Evolutionary conservation across 805 yeast genomes (phyloP).

Genomic region (Zygoascus flipseniorum): DNA sequence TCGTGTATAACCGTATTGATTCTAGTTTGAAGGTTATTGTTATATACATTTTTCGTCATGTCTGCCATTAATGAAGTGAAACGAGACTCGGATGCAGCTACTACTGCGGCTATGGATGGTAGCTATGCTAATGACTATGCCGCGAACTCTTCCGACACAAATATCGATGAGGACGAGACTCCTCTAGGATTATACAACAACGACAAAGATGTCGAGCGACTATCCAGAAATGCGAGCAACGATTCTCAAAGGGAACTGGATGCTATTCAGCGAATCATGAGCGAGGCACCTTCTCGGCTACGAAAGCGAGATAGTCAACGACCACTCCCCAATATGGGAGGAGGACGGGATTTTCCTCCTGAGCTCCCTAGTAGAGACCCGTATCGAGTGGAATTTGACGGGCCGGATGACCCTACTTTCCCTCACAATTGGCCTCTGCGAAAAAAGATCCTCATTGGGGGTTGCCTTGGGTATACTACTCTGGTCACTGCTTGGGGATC

Average conservation of each 20-base stretch:
- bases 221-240: not conserved
- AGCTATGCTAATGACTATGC: not conserved
- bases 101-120: not conserved
- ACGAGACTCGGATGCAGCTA: no score
- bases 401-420: conserved; percentile 68
- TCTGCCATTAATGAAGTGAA: no score
- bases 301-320: conserved; percentile 7
- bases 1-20: no score
- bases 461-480: conserved; percentile 42
- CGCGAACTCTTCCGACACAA: not conserved
- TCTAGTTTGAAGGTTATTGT: no score
- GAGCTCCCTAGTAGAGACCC: conserved; percentile 16
- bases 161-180: not conserved
- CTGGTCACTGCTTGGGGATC: conserved; percentile 64
- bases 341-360: conserved; percentile 17
- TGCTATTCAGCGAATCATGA: conserved; percentile 12
- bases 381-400: conserved; percentile 66
- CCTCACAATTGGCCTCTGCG: conserved; percentile 68
- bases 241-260: conserved; percentile 12
- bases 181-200: not conserved
- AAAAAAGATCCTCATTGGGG: conserved; percentile 40
- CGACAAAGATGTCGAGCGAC: not conserved
- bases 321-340: conserved; percentile 29
- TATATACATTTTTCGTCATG: no score
- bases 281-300: conserved; percentile 7